Base-by-base conservation (phyloP, 2,329 filamentous ascomycete species). In the Pseudogymnoascus sp. region DNA sequence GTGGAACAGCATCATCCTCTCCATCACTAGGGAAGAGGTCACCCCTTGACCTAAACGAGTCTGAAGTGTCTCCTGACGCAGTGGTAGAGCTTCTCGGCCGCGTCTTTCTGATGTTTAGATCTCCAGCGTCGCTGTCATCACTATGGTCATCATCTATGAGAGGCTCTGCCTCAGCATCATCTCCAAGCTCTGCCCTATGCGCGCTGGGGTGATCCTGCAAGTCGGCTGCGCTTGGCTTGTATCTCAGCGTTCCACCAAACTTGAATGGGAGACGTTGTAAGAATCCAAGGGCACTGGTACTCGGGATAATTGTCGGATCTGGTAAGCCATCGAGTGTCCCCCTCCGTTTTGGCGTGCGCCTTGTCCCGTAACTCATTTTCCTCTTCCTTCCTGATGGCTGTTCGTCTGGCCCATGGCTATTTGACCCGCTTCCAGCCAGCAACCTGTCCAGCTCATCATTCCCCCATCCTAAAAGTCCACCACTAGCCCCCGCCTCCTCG, bases 11-110 rank as follows among this genome's bases (percentile, higher is more conserved):
- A 75, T 97, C 93, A 73, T 96, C 92, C 70, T 88, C 85, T 56
- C 82, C 84, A 66, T 96, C 92, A 70, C 92, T 96, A 0, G 91
- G 91, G 68, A 97, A 94, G 11, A 97, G 78, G 75, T 97, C 93
- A 1, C 92, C 92, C 56, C 93, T 81, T 10, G 92, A 96, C 70
- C 92, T 89, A 67, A 89, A 86, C 5, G 92, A 96, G 72, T 93
- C 92, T 28, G 86, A 89, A 0, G 92, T 96, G 67, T 88, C 88
- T 42, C 88, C 88, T 11, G 91, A 96, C 4, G 85, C 88, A 12
- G 85, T 83, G 1, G 92, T 97, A 56, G 85, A 85, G 74, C 92
- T 96, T 60, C 92, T 83, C 67, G 87, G 83, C 67, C 88, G 79
- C 67, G 69, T 74, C 60, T 76, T 72, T 6, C 66, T 67, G 56